Percentiles rank a stretch among this genome's conserved stretches.
Evolutionary conservation across 179 eudicot genomes (phyloP).

Genomic region (Heliamphora pulchella): DNA sequence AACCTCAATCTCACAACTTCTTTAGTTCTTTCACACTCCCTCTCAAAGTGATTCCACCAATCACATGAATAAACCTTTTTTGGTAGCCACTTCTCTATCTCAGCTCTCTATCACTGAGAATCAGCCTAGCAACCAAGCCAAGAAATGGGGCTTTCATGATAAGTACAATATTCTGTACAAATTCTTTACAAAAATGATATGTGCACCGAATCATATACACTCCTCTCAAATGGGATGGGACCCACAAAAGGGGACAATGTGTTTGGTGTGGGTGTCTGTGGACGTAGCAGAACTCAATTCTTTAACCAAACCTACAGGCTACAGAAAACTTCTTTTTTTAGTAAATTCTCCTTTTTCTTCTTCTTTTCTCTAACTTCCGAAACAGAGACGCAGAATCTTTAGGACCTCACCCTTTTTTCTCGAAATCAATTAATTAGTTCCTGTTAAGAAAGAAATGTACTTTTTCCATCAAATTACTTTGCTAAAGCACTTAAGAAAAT

Average conservation of each 20-base stretch:
- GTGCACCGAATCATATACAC: too few relatives aligned
- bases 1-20: neutral
- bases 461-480: neutral
- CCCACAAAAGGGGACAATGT: too few relatives aligned
- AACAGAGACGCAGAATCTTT: neutral
- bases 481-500: too few relatives aligned
- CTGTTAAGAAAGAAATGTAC: neutral
- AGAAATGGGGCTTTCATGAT: neutral
- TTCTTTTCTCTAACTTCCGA: neutral
- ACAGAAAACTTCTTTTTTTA: neutral
- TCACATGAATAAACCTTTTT: neutral
- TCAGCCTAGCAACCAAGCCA: neutral
- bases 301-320: neutral
- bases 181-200: neutral
- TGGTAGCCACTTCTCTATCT: neutral
- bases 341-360: neutral
- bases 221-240: too few relatives aligned
- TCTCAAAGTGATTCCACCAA: slow-evolving; percentile 11
- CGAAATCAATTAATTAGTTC: neutral
- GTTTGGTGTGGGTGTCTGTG: too few relatives aligned
- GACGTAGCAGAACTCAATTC: neutral
- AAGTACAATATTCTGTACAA: neutral
- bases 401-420: neutral
- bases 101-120: neutral
- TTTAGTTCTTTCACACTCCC: neutral